phyloP scores from a whole-genome alignment of 108 stramenopile species.

The Cyclotella baltica region DNA sequence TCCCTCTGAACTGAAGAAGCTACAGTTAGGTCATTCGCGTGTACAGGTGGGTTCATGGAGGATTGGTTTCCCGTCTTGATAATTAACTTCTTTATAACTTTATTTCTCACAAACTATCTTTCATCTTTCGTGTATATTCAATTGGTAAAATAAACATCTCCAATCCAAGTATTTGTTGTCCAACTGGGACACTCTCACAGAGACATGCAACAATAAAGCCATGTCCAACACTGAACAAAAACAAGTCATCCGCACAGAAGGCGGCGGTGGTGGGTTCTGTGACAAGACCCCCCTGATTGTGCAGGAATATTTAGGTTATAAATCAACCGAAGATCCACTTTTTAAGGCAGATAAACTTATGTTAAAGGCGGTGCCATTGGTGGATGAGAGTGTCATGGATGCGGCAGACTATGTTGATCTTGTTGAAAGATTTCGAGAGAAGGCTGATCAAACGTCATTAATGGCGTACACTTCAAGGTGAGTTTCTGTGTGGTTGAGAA shows the following conservation, averaged over 20 bases:
- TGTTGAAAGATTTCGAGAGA: constrained; percentile 77
- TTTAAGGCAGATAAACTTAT: constrained; percentile 79
- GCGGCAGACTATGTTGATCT: constrained; percentile 72
- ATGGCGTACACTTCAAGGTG: constrained; percentile 57
- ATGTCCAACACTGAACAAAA: constrained; percentile 65
- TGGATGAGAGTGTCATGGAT: constrained; percentile 65
- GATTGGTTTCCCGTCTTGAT: neutral
- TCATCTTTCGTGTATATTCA: neutral
- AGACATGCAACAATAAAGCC: constrained; percentile 63
- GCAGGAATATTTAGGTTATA: constrained; percentile 61
- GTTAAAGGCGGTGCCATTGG: constrained; percentile 65
- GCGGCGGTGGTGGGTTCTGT: constrained; percentile 72
- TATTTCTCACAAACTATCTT: no score
- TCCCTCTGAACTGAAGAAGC: constrained; percentile 59
- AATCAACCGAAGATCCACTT: constrained; percentile 70
- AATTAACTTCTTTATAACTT: neutral
- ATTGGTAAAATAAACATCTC: neutral
- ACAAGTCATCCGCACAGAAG: constrained; percentile 80
- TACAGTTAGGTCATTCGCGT: constrained; percentile 73
- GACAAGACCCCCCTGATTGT: constrained; percentile 74
- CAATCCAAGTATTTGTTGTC: constrained; percentile 57
- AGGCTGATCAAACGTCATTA: constrained; percentile 71
- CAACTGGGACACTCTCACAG: constrained; percentile 75
- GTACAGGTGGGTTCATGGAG: constrained; percentile 26
- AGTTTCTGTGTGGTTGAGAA: neutral